Evolutionary conservation across 148 eudicot species (phyloP), one percentile per base, ranked within the genome.

Genomic region (Polygonum aviculare): DNA sequence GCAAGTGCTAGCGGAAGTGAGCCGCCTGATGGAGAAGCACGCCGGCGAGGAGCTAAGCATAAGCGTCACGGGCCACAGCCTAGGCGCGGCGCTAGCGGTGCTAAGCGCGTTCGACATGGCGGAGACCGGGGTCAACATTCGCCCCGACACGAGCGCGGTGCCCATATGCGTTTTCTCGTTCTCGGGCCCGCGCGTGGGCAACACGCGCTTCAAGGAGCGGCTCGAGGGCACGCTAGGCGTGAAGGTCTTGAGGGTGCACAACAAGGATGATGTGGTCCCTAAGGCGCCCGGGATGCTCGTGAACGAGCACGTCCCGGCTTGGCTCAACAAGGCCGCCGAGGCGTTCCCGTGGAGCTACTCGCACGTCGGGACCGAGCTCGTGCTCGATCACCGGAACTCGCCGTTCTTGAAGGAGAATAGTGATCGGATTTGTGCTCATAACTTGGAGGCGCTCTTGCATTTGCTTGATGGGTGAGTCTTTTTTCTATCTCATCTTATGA

Each of bases 191-290:
- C 87, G 96, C 26, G 98, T 93, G 16, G 93, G 96, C 71, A 93
- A 93, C 38, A 21, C 69, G 22, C 77, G 90, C 70, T 91, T 93
- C 57, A 88, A 86, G 79, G 88, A 87, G 70, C 79, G 98, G 79
- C 49, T 85, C 7, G 98, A 90, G 60, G 3, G 35, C 72, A 67
- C 72, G 76, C 60, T 93, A 21, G 97, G 94, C 69, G 79, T 93
- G 81, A 93, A 93, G 75, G 90, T 93, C 69, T 69, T 93, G 9
- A 79, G 98, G 69, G 94, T 90, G 38, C 84, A 88, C 49, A 93
- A 91, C 62, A 88, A 87, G 77, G 92, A 93, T 31, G 98, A 93
- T 63, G 16, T 90, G 72, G 97, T 93, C 33, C 93, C 98, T 1
- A 91, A 82, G 49, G 49, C 88, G 3, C 98, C 98, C 0, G 98